A percentile compares a stretch with the other conserved stretches of the same genome.
Evolutionary conservation across 345 rosid species (phyloP).

Genomic region (Pseudoturritis turrita): DNA sequence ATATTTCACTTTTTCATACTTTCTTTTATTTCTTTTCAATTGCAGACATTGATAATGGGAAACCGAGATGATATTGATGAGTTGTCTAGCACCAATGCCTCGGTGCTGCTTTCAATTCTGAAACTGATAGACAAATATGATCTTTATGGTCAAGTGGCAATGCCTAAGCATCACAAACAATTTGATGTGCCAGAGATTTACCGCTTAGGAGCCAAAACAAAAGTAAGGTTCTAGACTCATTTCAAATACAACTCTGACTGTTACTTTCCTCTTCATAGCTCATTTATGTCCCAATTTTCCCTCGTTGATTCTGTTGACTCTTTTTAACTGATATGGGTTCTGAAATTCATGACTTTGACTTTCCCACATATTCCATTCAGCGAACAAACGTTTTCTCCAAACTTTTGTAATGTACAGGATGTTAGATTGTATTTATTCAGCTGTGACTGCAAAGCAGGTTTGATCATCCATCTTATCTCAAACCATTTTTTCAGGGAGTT

Average conservation of each 20-base stretch:
- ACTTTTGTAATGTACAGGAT: not conserved
- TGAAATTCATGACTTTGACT: not conserved
- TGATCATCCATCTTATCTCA: not conserved
- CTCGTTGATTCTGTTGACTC: not conserved
- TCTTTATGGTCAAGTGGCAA: conserved; percentile 72
- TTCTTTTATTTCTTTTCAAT: not conserved
- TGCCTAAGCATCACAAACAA: conserved; percentile 75
- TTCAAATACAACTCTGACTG: not conserved
- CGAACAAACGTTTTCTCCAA: not conserved
- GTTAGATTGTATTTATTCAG: not conserved
- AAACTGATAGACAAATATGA: conserved; percentile 66
- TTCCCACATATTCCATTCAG: not conserved
- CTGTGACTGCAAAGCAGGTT: not conserved
- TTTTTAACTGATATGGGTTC: not conserved
- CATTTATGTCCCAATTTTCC: not conserved
- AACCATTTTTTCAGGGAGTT: conserved; percentile 49
- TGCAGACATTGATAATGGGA: conserved; percentile 70
- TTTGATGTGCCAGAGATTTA: conserved; percentile 66
- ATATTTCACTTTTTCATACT: not conserved
- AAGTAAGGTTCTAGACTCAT: conserved; percentile 34
- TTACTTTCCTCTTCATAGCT: not conserved
- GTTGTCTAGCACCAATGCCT: conserved; percentile 57
- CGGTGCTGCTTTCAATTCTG: conserved; percentile 59
- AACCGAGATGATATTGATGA: conserved; percentile 69
- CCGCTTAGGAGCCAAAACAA: conserved; percentile 60